Evolutionary conservation across 2,329 filamentous ascomycete genomes (phyloP), one percentile per base, ranked within the genome.

Genomic region (Arthrobotrys entomopaga): DNA sequence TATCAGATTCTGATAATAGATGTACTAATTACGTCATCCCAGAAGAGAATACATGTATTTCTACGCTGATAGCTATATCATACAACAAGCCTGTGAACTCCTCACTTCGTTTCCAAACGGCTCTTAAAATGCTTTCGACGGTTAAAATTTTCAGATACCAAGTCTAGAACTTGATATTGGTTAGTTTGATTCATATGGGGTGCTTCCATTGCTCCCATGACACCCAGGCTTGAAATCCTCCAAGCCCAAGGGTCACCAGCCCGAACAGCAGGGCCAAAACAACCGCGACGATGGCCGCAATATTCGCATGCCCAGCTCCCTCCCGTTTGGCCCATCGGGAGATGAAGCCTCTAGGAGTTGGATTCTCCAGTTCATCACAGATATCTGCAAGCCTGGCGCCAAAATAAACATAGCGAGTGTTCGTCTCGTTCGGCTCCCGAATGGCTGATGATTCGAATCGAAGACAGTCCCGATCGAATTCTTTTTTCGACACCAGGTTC

Each of bases 371-470:
- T n/a, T 72, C 67, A 24, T 72, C 67, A 40, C 65, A 34, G 16
- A 72, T 72, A 42, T 72, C 67, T 19, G 67, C 67, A 20, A 72
- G 67, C n/a, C 59, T 54, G 2, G 67, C 67, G 16, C 67, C 67
- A 20, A 72, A 72, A 26, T 72, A 72, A 7, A 72, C 34, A 38
- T 72, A 72, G 10, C 48, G 53, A 20, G 67, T 72, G n/a, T 72
- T 64, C 10, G 16, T 71, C 34, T 71, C 66, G 29, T 71, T 59
- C 6, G 59, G 34, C 20, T 64, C 59, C n/a, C 66, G 38, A 40
- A 72, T 64, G 0, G 52, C 42, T 11, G 67, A 72, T 22, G 67
- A 53, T 42, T 72, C 67, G 46, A 72, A 72, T 49, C 59, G 52
- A 29, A 72, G 67, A 24, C 67, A 72, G 46, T 72, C 67, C 42